Conservation (phyloP, 176 grass and related monocot genomes). For the Sorghum bicolor region DNA sequence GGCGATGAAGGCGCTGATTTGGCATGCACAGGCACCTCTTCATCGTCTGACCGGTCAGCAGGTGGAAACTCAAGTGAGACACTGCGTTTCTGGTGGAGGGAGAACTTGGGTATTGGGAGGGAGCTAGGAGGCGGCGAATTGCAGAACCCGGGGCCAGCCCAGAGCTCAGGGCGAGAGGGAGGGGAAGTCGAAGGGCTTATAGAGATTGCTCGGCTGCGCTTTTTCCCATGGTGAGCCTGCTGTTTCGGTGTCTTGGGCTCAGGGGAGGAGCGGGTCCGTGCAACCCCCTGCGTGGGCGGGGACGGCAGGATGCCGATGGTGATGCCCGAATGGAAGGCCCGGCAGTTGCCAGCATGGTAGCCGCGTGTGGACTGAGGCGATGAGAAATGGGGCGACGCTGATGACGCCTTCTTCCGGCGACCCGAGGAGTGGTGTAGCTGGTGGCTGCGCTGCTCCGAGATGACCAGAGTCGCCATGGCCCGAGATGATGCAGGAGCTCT, state of each 20-base stretch:
- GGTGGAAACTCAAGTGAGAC: constrained; percentile 63
- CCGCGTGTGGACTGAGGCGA: constrained; percentile 29
- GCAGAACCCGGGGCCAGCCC: constrained; percentile 81
- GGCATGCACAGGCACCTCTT: constrained; percentile 41
- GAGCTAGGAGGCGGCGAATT: constrained; percentile 92
- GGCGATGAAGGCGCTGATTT: constrained; percentile 83
- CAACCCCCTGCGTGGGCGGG: not conserved
- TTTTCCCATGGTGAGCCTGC: constrained; percentile 36
- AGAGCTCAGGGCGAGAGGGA: constrained; percentile 60
- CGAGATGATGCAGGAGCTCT: not conserved
- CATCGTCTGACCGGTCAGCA: constrained; percentile 15
- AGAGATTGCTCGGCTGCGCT: constrained; percentile 60
- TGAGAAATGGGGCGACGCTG: constrained; percentile 30
- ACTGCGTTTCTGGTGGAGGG: constrained; percentile 72
- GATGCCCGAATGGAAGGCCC: constrained; percentile 56
- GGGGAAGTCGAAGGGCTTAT: constrained; percentile 51
- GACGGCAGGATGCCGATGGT: constrained; percentile 35
- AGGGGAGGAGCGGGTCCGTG: constrained; percentile 14
- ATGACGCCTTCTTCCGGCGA: constrained; percentile 40
- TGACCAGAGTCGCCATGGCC: constrained; percentile 64
- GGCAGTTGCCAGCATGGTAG: constrained; percentile 64
- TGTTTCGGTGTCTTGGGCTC: constrained; percentile 47
- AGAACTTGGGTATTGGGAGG: constrained; percentile 84
- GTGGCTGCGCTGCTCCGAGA: constrained; percentile 66
- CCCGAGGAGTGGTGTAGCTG: constrained; percentile 22